Conservation (phyloP, 139 green algal genomes). For the Eudorina sp. region DNA sequence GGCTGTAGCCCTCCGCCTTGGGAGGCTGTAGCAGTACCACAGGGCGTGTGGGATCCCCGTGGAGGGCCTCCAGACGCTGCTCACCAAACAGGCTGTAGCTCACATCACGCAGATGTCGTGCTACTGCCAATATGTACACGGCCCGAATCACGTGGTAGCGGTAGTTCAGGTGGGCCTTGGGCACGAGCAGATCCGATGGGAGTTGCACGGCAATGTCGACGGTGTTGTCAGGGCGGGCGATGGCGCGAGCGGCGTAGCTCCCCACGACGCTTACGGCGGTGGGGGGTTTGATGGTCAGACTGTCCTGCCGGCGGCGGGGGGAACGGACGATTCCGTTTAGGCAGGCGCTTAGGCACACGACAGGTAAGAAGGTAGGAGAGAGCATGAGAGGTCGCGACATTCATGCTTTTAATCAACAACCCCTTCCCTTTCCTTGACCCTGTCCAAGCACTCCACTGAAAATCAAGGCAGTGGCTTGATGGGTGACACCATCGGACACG, state of each 20-base stretch:
- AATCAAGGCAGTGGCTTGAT: too few relatives aligned
- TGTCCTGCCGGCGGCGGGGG: conserved; percentile 27
- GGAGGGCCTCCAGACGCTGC: conserved; percentile 55
- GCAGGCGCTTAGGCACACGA: too few relatives aligned
- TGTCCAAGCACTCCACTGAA: too few relatives aligned
- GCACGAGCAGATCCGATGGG: conserved; percentile 71
- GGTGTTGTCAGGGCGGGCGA: conserved; percentile 8
- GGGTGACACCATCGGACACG: too few relatives aligned
- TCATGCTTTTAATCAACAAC: too few relatives aligned
- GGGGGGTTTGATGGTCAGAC: conserved; percentile 59
- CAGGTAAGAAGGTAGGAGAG: too few relatives aligned
- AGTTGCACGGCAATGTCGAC: conserved; percentile 82
- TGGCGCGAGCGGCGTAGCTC: conserved; percentile 52
- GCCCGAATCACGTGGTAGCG: conserved; percentile 80
- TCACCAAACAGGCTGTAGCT: conserved; percentile 38
- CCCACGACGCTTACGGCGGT: conserved; percentile 53
- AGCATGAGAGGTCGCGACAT: too few relatives aligned
- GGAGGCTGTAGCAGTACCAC: conserved; percentile 62
- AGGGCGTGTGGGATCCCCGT: conserved; percentile 69
- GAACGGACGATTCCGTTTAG: too few relatives aligned
- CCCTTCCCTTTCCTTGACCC: too few relatives aligned
- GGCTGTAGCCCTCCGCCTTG: conserved; percentile 40
- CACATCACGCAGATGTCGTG: conserved; percentile 47
- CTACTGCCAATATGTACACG: conserved; percentile 73
- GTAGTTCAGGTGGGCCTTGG: conserved; percentile 86